These are phyloP conservation scores for Talaromyces sp. DNA, from an alignment of 2,329 filamentous ascomycete genomes.

Conservation along the genomic window DNA sequence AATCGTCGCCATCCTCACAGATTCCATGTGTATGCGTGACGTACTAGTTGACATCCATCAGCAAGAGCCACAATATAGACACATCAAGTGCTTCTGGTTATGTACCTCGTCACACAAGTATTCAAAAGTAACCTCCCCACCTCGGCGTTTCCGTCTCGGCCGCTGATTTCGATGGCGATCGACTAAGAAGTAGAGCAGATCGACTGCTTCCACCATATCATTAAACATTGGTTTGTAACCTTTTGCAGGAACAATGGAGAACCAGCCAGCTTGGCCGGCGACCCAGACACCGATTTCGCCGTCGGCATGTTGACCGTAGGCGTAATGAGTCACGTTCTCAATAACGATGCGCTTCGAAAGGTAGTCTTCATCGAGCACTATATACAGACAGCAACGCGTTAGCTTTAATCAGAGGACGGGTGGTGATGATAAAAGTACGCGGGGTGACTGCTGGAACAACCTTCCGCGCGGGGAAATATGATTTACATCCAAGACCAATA, in stretches of 20 bases:
- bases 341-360: conserved; percentile 42
- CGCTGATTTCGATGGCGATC: conserved; percentile 49
- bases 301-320: conserved; percentile 50
- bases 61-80: not conserved
- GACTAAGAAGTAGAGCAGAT: conserved; percentile 57
- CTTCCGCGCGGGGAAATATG: not conserved
- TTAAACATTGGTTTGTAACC: conserved; percentile 51
- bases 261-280: conserved; percentile 59
- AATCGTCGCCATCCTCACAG: conserved; percentile 42
- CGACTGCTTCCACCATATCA: conserved; percentile 55
- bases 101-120: conserved; percentile 39
- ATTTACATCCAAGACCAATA: not conserved
- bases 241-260: conserved; percentile 50
- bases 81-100: not conserved
- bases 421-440: not conserved
- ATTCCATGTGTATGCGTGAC: conserved; percentile 38
- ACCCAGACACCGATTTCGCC: conserved; percentile 57
- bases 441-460: not conserved
- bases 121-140: conserved; percentile 33
- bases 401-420: not conserved
- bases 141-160: conserved; percentile 23
- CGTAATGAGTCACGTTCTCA: conserved; percentile 46
- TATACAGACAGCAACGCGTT: not conserved
- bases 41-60: conserved; percentile 27
- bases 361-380: conserved; percentile 37